phyloP scores from a whole-genome alignment of 148 eudicot genomes.

The Pouteria glomerata region DNA sequence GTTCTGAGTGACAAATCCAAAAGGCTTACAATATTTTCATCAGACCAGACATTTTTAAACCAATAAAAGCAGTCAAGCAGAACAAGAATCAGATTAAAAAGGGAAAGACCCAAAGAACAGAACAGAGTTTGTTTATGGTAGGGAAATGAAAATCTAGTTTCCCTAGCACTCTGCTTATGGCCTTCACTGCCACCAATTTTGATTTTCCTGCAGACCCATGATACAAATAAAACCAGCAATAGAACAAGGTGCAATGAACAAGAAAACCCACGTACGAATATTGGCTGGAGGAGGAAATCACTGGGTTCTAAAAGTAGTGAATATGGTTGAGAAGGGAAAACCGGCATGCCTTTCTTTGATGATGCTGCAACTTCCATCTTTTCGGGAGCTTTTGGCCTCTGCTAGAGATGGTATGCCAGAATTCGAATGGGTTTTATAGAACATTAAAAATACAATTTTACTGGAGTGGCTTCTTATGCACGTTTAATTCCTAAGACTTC shows the following conservation, averaged over 20 bases:
- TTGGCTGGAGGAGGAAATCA: no score
- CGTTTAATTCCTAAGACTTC: no score
- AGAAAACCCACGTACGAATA: slow-evolving; percentile 22
- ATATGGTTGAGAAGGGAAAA: no score
- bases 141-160: slow-evolving; percentile 22
- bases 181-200: neutral
- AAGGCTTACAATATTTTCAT: neutral
- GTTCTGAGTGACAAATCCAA: neutral
- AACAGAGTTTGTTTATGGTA: slow-evolving; percentile 13
- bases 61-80: neutral
- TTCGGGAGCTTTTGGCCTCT: no score
- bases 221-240: slow-evolving; percentile 26
- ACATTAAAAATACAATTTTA: no score
- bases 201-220: slow-evolving; percentile 29
- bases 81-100: neutral
- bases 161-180: slow-evolving; percentile 13
- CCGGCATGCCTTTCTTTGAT: no score
- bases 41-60: neutral
- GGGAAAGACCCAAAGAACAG: neutral
- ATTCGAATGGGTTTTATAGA: no score
- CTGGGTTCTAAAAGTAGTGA: no score
- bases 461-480: no score
- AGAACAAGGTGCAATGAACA: slow-evolving; percentile 32
- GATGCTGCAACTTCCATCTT: no score
- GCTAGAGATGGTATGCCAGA: no score